phyloP scores from a whole-genome alignment of 1,139 yeast genomes.

The Saccharomycopsis crataegensis region DNA sequence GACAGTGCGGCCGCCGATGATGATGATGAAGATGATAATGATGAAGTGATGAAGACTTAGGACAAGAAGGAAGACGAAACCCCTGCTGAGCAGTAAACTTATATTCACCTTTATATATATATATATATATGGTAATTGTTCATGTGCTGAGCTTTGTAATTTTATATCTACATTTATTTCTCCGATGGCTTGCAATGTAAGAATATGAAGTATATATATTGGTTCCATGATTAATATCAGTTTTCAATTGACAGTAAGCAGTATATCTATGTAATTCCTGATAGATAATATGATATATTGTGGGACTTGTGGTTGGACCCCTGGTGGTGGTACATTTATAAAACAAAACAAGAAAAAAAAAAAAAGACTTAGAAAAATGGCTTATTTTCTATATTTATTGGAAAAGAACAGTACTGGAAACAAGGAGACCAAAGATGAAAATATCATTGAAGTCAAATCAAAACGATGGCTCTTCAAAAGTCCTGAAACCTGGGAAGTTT shows the following conservation, averaged over 20 bases:
- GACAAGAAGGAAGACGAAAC: background rate
- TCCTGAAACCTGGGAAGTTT: background rate
- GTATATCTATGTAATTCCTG: too few relatives aligned
- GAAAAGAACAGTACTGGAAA: background rate
- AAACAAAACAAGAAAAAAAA: background rate
- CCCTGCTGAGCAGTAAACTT: background rate
- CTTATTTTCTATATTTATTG: background rate
- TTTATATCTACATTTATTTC: too few relatives aligned
- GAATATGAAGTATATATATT: too few relatives aligned
- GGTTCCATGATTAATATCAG: too few relatives aligned
- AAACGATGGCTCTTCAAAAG: background rate
- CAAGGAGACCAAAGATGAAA: too few relatives aligned
- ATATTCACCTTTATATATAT: background rate
- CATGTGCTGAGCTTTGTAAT: too few relatives aligned
- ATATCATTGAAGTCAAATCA: background rate
- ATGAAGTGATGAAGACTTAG: conserved; percentile 6
- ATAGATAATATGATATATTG: too few relatives aligned
- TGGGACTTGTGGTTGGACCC: too few relatives aligned
- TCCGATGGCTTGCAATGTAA: too few relatives aligned
- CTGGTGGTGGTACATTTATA: too few relatives aligned
- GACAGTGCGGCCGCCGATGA: conserved; percentile 43
- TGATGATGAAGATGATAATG: conserved; percentile 31
- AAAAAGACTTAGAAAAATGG: background rate
- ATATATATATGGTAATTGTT: background rate
- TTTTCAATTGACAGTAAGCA: too few relatives aligned